Base-by-base conservation (phyloP, 78 protist genomes). In the Polysphondylium violaceum region DNA sequence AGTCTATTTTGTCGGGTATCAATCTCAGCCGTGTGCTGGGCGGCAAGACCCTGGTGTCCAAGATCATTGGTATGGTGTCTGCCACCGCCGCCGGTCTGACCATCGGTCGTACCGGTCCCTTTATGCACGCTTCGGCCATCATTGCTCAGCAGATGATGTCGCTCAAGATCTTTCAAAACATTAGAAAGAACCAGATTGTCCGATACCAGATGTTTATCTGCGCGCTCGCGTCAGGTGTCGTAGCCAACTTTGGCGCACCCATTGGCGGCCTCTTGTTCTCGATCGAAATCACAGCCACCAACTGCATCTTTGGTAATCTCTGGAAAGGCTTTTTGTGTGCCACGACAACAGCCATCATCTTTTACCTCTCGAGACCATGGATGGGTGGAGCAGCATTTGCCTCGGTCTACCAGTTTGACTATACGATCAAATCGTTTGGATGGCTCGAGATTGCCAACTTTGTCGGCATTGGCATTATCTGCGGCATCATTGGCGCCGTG, bases 61-160 rank as follows among this genome's bases (percentile, higher is more conserved):
- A 93, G 60, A 21, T 76, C 3, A 40, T 77, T 0, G 96, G 96
- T 25, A 65, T 96, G 83, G 81, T 74, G 3, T n/a, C 72, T 55
- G 95, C 96, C 19, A 60, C 78, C 11, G 87, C 88, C 2, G 94
- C 94, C 7, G 97, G 98, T 33, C 47, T 97, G 33, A 74, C 96
- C 16, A n/a, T 97, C 21, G 99, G 99, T 51, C 74, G 95, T 53
- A 98, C 97, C 41, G 99, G 99, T 25, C 99, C 99, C 9, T 96
- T 91, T 11, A 96, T 97, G 86, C 98, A 97, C 60, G 79, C 96
- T 8, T 59, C 86, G 6, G 77, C 94, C 1, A 67, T 76, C 43
- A 36, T 87, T 0, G 74, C 87, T 2, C 75, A 74, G n/a, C 40
- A 41, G 29, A 68, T 83, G 60, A 83, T 83, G 91, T 38, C 25